Evolutionary conservation across 1,139 yeast species (phyloP), one percentile per base, ranked within the genome.

Genomic region (Protomyces pachydermus): DNA sequence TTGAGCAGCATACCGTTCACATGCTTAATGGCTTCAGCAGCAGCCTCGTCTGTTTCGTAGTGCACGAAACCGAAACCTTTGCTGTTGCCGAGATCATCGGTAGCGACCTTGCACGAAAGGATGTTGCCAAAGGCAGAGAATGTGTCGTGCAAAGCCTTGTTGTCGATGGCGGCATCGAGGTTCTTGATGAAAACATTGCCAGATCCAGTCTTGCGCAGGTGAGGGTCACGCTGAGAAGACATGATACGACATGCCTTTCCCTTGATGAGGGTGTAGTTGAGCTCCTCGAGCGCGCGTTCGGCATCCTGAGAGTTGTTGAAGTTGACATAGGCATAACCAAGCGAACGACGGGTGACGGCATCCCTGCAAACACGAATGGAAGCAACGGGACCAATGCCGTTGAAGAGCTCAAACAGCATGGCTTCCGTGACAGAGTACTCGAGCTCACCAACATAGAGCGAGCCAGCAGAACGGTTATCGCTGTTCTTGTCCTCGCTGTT

Each of bases 171-270:
- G 67, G 97, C 95, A 79, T 93, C 97, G 80, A 93, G 86, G 85
- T 93, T 95, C 86, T 93, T 93, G 82, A 93, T 93, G 84, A 88
- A 93, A 72, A 95, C 87, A 84, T 93, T 93, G 75, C 97, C 97
- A 71, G 90, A 88, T 77, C 98, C 98, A 75, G 88, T 87, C 83
- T 89, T 90, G 84, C 98, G 89, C 74, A 87, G 79, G 70, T 97
- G 84, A 70, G 98, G 98, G 78, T 93, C 98, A 81, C 98, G 90
- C 83, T 95, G 98, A 71, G 98, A 91, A 97, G 98, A 91, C 98
- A 95, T 95, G 81, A 93, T 93, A 80, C 99, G 91, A 81, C 98
- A 91, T 74, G 97, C 93, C 76, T 88, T 91, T 75, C 97, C 98
- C 80, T 91, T 93, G 80, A 93, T 86, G 74, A 85, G 86, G 68